These are phyloP conservation scores for Fusarium sp. DNA, from an alignment of 2,329 filamentous ascomycete species.

Conservation along the genomic window DNA sequence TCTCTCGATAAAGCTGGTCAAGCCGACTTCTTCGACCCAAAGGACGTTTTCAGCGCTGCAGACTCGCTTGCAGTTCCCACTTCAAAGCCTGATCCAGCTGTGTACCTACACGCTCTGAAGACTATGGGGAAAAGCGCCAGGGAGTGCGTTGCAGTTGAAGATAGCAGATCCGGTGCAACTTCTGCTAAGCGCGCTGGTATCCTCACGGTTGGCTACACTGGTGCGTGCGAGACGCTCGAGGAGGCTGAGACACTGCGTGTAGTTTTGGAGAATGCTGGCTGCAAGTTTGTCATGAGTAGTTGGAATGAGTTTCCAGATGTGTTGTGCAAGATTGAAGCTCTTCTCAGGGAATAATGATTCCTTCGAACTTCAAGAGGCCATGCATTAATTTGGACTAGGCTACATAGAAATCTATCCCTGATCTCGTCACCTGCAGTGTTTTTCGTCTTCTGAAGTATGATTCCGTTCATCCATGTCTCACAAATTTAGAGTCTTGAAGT, in stretches of 20 bases:
- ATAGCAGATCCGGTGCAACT: neutral
- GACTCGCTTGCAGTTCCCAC: neutral
- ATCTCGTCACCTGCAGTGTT: fast-evolving
- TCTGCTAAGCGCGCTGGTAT: neutral
- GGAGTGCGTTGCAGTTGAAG: neutral
- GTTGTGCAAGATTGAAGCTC: neutral
- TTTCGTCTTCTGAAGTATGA: too few relatives aligned
- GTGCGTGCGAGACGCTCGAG: neutral
- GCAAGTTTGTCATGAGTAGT: neutral
- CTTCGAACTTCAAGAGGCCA: neutral
- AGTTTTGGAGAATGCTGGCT: neutral
- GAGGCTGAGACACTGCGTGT: neutral
- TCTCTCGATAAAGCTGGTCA: neutral
- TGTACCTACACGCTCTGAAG: neutral
- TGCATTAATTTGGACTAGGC: neutral
- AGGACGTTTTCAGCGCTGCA: neutral
- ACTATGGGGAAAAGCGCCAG: neutral
- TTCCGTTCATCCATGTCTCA: too few relatives aligned
- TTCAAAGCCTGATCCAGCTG: neutral
- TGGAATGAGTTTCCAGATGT: neutral
- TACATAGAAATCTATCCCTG: neutral
- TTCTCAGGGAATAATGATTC: neutral
- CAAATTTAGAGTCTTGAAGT: too few relatives aligned
- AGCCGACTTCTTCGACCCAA: neutral
- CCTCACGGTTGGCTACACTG: neutral